A percentile compares a stretch with the other conserved stretches of the same genome.
phyloP scores from a whole-genome alignment of 2,329 filamentous ascomycete species.

The Colletotrichum siamense region DNA sequence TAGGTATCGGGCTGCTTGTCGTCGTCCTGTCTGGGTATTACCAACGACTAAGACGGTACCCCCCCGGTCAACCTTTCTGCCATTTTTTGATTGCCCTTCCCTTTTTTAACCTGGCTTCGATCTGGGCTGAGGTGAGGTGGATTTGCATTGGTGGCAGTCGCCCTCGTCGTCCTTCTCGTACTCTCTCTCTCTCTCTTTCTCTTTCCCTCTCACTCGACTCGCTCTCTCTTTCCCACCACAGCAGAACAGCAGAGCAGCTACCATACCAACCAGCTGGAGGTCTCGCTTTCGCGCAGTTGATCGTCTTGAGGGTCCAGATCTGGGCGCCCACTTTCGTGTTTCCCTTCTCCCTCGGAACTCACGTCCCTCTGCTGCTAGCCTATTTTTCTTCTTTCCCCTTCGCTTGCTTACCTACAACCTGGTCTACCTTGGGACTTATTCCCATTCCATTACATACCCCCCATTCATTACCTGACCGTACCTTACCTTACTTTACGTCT shows the following conservation, averaged over 20 bases:
- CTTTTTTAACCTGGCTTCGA: conserved; percentile 10
- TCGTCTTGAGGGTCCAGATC: neutral
- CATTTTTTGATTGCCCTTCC: conserved; percentile 13
- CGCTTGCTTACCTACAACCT: conserved; percentile 7
- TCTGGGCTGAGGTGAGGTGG: conserved; percentile 3
- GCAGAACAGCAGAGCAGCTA: neutral
- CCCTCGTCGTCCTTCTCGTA: neutral
- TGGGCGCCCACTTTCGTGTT: conserved; percentile 1
- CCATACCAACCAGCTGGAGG: neutral
- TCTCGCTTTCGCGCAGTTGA: neutral
- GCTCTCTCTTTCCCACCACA: neutral
- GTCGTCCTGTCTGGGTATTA: conserved; percentile 3
- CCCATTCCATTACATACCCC: neutral
- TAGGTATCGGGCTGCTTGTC: neutral
- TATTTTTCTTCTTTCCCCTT: conserved; percentile 12
- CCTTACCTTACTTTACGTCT: neutral
- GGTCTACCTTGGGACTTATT: neutral
- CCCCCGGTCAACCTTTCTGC: conserved; percentile 13
- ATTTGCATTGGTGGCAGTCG: neutral
- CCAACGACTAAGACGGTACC: conserved; percentile 11
- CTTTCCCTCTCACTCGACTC: neutral
- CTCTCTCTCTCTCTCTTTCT: neutral
- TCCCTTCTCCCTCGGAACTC: conserved; percentile 11
- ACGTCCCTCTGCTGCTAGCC: neutral
- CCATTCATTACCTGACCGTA: neutral